Conservation (phyloP, 2,329 filamentous ascomycete species). For the Metarhizium brunneum region DNA sequence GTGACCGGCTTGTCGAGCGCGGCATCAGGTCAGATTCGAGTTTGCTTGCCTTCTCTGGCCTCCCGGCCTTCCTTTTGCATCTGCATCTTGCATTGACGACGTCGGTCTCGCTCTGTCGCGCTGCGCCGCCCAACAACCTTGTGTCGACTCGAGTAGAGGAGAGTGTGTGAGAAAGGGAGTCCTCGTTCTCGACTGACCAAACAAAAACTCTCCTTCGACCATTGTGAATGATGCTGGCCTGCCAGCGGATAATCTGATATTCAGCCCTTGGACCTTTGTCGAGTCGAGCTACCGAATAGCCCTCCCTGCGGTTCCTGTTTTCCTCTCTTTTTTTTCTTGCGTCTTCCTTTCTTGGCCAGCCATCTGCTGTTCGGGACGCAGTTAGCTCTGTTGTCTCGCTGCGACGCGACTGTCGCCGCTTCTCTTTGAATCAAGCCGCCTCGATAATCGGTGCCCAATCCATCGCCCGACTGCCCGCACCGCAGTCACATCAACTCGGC, state of each 20-base stretch:
- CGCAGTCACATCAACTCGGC: constrained; percentile 17
- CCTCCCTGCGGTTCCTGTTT: not conserved
- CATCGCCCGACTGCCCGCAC: not conserved
- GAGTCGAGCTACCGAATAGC: not conserved
- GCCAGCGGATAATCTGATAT: not conserved
- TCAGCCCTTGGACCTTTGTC: not conserved
- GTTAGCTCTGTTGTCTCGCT: not conserved
- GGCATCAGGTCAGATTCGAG: not conserved
- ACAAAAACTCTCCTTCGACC: not conserved
- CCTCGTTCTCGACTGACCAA: constrained; percentile 1
- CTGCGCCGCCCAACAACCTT: not conserved
- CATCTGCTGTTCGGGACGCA: not conserved
- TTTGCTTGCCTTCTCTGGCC: not conserved
- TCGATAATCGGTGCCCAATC: not conserved
- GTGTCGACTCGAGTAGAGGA: not conserved
- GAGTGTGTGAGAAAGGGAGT: not conserved
- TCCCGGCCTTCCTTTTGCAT: not conserved
- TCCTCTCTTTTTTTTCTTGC: not conserved
- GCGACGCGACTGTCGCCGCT: constrained; percentile 3
- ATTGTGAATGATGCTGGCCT: constrained; percentile 4
- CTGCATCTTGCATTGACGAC: not conserved
- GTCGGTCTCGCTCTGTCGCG: constrained; percentile 1
- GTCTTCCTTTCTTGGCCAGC: not conserved
- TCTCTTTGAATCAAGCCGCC: not conserved
- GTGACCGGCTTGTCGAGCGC: constrained; percentile 1